These are phyloP conservation scores for Ziziphus jujuba DNA, from an alignment of 306 rosid species.

Conservation along the genomic window DNA sequence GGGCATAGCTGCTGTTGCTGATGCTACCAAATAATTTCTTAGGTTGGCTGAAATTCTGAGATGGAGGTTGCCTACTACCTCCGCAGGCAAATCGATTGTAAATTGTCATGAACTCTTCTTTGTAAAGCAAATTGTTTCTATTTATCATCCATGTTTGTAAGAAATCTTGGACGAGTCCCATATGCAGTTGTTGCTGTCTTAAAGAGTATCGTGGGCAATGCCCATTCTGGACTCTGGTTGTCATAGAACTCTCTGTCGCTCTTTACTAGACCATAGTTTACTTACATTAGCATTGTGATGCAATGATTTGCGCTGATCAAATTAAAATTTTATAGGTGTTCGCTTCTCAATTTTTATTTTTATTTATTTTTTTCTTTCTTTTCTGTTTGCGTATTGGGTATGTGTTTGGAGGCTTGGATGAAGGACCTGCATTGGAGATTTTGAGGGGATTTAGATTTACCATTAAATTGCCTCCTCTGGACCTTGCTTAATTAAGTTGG, in stretches of 20 bases:
- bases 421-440: too few species aligned
- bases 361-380: too few species aligned
- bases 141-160: conserved; percentile 43
- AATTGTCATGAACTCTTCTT: conserved; percentile 42
- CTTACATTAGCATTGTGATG: not conserved
- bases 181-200: conserved; percentile 33
- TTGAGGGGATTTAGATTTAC: too few species aligned
- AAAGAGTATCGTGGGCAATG: conserved; percentile 21
- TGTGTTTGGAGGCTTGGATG: not conserved
- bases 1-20: conserved; percentile 43
- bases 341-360: too few species aligned
- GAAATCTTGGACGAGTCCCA: conserved; percentile 36
- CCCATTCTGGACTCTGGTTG: conserved; percentile 15
- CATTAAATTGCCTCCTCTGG: too few species aligned
- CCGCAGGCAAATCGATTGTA: conserved; percentile 46
- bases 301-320: not conserved
- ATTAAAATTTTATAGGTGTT: not conserved
- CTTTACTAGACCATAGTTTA: conserved; percentile 9
- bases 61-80: conserved; percentile 36
- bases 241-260: conserved; percentile 18
- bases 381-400: not conserved
- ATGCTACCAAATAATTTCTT: conserved; percentile 35
- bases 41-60: conserved; percentile 31
- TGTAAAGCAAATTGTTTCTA: conserved; percentile 59
- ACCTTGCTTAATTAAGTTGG: too few species aligned